phyloP scores from a whole-genome alignment of 1,139 yeast genomes.

The Sugiyamaella sp. region DNA sequence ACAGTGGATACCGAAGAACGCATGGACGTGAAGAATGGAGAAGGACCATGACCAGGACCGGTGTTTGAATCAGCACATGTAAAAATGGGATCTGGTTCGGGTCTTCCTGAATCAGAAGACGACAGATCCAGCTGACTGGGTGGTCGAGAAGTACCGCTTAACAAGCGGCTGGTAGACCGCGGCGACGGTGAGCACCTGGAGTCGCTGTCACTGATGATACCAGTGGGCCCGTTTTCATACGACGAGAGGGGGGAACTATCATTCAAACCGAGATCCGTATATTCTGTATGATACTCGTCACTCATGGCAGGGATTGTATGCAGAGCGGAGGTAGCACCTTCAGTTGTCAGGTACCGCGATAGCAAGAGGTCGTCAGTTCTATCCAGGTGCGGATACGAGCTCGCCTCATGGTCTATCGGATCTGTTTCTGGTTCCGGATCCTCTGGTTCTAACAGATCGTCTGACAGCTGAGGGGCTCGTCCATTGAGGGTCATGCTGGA shows the following conservation, averaged over 20 bases:
- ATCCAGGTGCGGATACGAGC: slow-evolving; percentile 3
- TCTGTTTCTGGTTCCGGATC: slow-evolving; percentile 11
- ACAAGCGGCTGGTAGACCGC: slow-evolving; percentile 12
- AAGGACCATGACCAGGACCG: neutral
- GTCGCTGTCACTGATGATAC: slow-evolving; percentile 10
- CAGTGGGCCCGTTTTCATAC: neutral
- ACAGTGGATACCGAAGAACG: slow-evolving; percentile 17
- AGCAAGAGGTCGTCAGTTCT: slow-evolving; percentile 8
- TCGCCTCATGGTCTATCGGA: slow-evolving; percentile 4
- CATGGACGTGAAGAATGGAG: slow-evolving; percentile 2
- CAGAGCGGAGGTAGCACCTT: slow-evolving; percentile 13
- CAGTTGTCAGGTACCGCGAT: slow-evolving; percentile 16
- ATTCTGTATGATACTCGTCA: slow-evolving; percentile 2
- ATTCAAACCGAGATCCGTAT: no score
- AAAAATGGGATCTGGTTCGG: slow-evolving; percentile 5
- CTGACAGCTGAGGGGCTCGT: neutral
- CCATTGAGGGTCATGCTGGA: no score
- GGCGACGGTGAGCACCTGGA: slow-evolving; percentile 7
- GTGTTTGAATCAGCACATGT: neutral
- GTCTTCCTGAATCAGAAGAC: neutral
- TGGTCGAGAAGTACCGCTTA: neutral
- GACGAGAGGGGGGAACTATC: neutral
- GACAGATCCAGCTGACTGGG: slow-evolving; percentile 5
- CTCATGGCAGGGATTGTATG: slow-evolving; percentile 9
- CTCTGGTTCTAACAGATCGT: neutral